A percentile compares a stretch with the other conserved stretches of the same genome.
These are phyloP conservation scores for Neurospora intermedia DNA, from an alignment of 495 filamentous ascomycete genomes.

Conservation along the genomic window DNA sequence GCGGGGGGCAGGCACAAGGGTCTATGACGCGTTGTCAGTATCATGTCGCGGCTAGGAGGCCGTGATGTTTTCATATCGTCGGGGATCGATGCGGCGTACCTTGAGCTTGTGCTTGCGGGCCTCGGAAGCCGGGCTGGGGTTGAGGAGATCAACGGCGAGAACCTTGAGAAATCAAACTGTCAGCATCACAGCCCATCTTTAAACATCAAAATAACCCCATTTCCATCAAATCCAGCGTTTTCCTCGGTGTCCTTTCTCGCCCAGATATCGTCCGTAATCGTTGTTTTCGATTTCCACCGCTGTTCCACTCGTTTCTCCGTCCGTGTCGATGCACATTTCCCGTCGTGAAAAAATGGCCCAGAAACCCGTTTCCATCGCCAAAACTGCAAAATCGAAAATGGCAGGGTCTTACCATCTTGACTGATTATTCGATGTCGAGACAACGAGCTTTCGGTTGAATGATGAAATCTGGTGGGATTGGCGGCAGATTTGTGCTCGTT, in stretches of 20 bases:
- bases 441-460: conserved; percentile 37
- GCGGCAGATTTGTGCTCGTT: conserved; percentile 38
- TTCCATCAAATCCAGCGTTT: neutral
- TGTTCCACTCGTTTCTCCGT: neutral
- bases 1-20: conserved; percentile 84
- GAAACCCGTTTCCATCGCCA: neutral
- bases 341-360: neutral
- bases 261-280: neutral
- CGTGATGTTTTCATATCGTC: neutral
- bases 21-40: conserved; percentile 40
- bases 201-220: neutral
- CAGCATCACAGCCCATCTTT: conserved; percentile 18
- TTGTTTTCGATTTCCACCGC: neutral
- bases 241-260: neutral
- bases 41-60: neutral
- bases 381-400: conserved; percentile 15
- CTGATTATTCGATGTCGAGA: conserved; percentile 32
- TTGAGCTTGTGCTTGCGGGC: conserved; percentile 99
- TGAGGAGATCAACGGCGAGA: conserved; percentile 99
- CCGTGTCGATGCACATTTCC: neutral
- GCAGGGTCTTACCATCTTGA: conserved; percentile 47
- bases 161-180: conserved; percentile 50
- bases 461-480: conserved; percentile 30
- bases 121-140: conserved; percentile 91
- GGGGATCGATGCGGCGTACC: conserved; percentile 46